Conservation (phyloP, 257 asterid genomes). For the Nicotiana attenuata region DNA sequence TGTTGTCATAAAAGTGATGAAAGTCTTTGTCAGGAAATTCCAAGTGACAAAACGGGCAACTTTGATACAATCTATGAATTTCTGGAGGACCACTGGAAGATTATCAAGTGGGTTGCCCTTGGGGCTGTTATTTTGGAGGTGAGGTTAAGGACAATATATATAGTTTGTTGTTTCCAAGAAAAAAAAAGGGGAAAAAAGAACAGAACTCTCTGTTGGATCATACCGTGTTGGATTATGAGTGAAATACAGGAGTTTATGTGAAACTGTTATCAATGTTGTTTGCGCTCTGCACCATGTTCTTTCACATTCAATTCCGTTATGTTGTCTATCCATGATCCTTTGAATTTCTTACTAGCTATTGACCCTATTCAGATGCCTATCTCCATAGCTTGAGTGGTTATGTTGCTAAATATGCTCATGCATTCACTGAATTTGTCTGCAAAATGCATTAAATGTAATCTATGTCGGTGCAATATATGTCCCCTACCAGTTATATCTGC, state of each 20-base stretch:
- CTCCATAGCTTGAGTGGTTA: neutral
- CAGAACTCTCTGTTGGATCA: neutral
- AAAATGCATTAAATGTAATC: neutral
- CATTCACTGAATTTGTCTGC: neutral
- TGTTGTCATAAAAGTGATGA: constrained; percentile 10
- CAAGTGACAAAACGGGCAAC: constrained; percentile 56
- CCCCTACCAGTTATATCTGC: neutral
- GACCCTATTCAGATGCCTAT: neutral
- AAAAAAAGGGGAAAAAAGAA: neutral
- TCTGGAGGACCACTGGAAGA: constrained; percentile 66
- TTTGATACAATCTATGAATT: constrained; percentile 57
- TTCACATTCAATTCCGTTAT: neutral
- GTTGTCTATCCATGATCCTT: neutral
- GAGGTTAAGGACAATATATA: neutral
- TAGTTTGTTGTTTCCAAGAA: neutral
- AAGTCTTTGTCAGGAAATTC: constrained; percentile 47
- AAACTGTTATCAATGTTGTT: neutral
- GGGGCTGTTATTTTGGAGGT: constrained; percentile 77
- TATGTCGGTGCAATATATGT: neutral
- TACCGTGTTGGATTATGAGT: neutral
- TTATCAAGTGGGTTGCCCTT: constrained; percentile 77
- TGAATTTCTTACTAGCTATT: neutral
- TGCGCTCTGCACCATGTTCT: neutral
- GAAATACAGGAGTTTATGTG: neutral
- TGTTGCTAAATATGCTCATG: neutral